These are phyloP conservation scores for Cadophora gregata DNA, from an alignment of 2,329 filamentous ascomycete species.

Conservation along the genomic window DNA sequence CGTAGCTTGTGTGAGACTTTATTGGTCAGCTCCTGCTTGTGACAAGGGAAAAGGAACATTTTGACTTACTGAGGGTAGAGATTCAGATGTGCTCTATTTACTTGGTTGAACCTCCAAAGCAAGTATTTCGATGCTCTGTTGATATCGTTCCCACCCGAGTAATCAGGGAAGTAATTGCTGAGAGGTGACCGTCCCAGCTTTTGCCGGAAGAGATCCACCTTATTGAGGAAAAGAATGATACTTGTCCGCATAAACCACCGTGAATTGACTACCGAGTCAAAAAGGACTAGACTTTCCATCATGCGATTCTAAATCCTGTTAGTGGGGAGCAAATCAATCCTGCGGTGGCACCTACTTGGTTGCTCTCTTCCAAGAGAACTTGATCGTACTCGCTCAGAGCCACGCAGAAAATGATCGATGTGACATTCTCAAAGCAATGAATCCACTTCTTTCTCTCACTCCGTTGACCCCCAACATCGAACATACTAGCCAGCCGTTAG, in stretches of 20 bases:
- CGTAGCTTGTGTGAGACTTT: conserved; percentile 94
- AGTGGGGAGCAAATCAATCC: not conserved
- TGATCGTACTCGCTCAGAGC: conserved; percentile 98
- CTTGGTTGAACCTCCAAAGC: conserved; percentile 98
- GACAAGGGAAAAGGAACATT: not conserved
- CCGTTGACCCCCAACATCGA: conserved; percentile 95
- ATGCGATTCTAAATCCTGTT: conserved; percentile 81
- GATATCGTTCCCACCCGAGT: conserved; percentile 96
- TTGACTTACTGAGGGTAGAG: conserved; percentile 91
- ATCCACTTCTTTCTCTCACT: conserved; percentile 99
- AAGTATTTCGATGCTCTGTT: conserved; percentile 98
- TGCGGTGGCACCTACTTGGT: conserved; percentile 71
- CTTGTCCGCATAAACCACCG: conserved; percentile 99
- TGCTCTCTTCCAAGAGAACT: conserved; percentile 94
- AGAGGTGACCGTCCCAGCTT: conserved; percentile 90
- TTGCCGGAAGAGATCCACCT: conserved; percentile 96
- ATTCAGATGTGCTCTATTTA: conserved; percentile 94
- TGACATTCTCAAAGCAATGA: conserved; percentile 99
- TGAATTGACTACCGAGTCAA: conserved; percentile 98
- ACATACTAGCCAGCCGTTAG: conserved; percentile 73
- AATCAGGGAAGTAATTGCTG: conserved; percentile 96
- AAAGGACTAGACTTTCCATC: conserved; percentile 97
- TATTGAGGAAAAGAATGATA: conserved; percentile 98
- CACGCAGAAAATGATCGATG: conserved; percentile 99
- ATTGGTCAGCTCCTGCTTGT: conserved; percentile 28